Evolutionary conservation across 1,139 yeast species (phyloP), one percentile per base, ranked within the genome.

Genomic region (Zygotorulaspora mrakii): DNA sequence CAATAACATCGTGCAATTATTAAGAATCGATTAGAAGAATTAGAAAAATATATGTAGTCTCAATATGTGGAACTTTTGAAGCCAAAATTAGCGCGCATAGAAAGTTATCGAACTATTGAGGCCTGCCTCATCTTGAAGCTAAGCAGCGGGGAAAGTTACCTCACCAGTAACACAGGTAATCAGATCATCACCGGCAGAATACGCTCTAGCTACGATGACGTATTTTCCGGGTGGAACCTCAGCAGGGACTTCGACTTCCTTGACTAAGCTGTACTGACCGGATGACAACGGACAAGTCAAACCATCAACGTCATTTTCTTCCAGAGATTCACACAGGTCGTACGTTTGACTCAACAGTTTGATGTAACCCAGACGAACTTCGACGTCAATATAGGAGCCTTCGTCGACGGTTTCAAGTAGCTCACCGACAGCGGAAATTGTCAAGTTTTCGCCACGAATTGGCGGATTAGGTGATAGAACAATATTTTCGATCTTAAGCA

Each of bases 191-290:
- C 84, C 87, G 37, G 68, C 77, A 32, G 95, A 87, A 67, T 75
- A 91, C 4, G 97, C 98, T 57, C 91, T 77, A 13, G 96, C 97
- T 45, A 73, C 70, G 35, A 89, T 95, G 31, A 76, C 67, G 67
- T 91, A 91, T 61, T 76, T 82, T 31, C 97, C 98, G 20, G 97
- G 96, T 44, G 98, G 97, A 17, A 89, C 95, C 64, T 87, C 94
- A n/a, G 73, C 69, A 13, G 98, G 98, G 47, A 91, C 77, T 53
- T 80, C 89, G 23, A 91, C 94, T 33, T 69, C 66, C 65, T 88
- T 87, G 25, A 73, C 65, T 46, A 91, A 67, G 38, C 69, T 67
- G 54, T 86, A 81, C 40, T 67, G 63, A 4, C 97, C 98, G 51
- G 76, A 69, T 40, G 70, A 59, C 42, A 91, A 66, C 2, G 98